phyloP scores from a whole-genome alignment of 495 filamentous ascomycete genomes.

The Penicillium flavigenum region DNA sequence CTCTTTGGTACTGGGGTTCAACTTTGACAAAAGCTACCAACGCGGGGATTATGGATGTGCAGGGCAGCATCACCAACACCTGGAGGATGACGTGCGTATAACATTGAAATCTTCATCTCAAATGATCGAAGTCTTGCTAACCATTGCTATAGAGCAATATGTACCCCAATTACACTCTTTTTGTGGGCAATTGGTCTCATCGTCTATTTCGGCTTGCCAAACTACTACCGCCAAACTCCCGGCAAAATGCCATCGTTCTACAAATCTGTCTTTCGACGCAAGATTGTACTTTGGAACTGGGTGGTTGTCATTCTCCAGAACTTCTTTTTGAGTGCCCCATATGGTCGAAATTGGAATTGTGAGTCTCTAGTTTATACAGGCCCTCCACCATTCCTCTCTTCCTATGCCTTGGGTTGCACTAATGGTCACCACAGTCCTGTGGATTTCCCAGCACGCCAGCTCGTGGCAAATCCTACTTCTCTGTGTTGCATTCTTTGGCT shows the following conservation, averaged over 20 bases:
- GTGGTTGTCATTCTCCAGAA: conserved; percentile 49
- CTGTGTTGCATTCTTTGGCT: conserved; percentile 45
- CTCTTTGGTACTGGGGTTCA: conserved; percentile 54
- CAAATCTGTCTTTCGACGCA: conserved; percentile 46
- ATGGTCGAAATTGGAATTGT: conserved; percentile 53
- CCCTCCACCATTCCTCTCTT: not conserved
- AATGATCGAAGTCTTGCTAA: conserved; percentile 16
- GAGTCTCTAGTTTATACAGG: conserved; percentile 18
- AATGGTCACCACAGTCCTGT: conserved; percentile 35
- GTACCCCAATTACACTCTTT: conserved; percentile 42
- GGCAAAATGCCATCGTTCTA: conserved; percentile 64
- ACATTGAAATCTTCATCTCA: not conserved
- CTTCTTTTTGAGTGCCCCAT: conserved; percentile 51
- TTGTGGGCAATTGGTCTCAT: conserved; percentile 45
- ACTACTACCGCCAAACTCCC: conserved; percentile 58
- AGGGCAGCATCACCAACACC: conserved; percentile 40
- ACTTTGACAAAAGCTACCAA: conserved; percentile 39
- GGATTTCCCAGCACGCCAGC: conserved; percentile 47
- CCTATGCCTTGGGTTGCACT: not conserved
- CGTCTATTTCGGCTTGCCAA: conserved; percentile 47
- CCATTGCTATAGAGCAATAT: conserved; percentile 34
- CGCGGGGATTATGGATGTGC: conserved; percentile 35
- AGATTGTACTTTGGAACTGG: conserved; percentile 53
- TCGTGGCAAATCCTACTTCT: conserved; percentile 47
- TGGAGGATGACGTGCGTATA: conserved; percentile 50